Conservation (phyloP, 2,329 filamentous ascomycete species). For the Grosmannia serpens region DNA sequence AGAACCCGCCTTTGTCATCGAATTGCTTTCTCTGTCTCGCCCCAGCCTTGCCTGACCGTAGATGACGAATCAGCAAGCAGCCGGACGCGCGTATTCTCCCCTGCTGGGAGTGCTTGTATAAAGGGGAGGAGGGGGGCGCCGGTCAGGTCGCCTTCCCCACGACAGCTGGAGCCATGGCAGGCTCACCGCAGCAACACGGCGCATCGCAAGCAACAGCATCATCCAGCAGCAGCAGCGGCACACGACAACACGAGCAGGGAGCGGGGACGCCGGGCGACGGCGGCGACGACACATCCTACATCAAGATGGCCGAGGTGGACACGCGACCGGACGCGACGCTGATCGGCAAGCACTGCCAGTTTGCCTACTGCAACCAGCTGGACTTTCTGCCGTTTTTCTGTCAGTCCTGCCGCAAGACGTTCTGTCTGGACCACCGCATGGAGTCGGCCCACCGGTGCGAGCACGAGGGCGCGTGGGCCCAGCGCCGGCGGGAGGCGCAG, state of each 20-base stretch:
- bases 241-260: constrained; percentile 17
- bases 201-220: constrained; percentile 16
- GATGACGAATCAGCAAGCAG: not conserved
- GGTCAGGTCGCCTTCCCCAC: not conserved
- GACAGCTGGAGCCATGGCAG: constrained; percentile 33
- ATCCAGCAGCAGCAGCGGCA: constrained; percentile 22
- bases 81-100: not conserved
- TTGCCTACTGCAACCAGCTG: constrained; percentile 82
- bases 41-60: not conserved
- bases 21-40: not conserved
- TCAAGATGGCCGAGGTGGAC: constrained; percentile 56
- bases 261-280: not conserved
- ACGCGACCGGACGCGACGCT: constrained; percentile 45
- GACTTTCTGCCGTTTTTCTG: constrained; percentile 95
- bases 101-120: not conserved
- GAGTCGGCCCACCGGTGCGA: constrained; percentile 67
- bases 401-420: constrained; percentile 75
- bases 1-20: constrained; percentile 6
- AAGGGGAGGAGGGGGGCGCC: not conserved
- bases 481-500: constrained; percentile 41
- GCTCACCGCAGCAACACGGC: constrained; percentile 14
- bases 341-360: constrained; percentile 84
- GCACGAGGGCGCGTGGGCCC: constrained; percentile 50
- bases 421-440: constrained; percentile 86
- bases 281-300: constrained; percentile 41